These are phyloP conservation scores for Triticum turgidum DNA, from an alignment of 176 grass and related monocot species.

Conservation along the genomic window DNA sequence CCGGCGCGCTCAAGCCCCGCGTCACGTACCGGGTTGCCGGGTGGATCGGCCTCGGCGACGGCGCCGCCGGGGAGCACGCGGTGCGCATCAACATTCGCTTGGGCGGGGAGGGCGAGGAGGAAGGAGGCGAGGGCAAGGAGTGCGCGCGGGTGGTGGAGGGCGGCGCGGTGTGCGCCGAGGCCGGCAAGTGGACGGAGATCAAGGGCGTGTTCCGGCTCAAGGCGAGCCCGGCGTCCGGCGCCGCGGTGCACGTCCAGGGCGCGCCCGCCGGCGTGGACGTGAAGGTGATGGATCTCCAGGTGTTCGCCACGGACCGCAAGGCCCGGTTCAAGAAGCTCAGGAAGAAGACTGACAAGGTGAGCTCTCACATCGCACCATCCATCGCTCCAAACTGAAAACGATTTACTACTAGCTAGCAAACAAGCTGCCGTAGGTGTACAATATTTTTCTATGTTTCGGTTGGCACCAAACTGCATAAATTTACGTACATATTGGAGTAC, in stretches of 20 bases:
- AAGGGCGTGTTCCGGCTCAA: conserved; percentile 66
- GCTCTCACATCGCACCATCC: background rate
- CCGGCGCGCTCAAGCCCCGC: conserved; percentile 10
- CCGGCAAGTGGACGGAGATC: conserved; percentile 58
- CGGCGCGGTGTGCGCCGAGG: conserved; percentile 34
- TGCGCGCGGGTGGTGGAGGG: conserved; percentile 34
- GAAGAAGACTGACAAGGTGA: conserved; percentile 68
- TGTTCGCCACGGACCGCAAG: conserved; percentile 57
- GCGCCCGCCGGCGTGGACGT: conserved; percentile 48
- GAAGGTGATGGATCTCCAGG: conserved; percentile 64
- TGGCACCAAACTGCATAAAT: background rate
- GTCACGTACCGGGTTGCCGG: conserved; percentile 62
- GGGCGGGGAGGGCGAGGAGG: background rate
- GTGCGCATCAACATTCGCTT: conserved; percentile 39
- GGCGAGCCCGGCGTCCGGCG: conserved; percentile 8
- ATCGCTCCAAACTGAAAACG: background rate
- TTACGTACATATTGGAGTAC: too few species aligned
- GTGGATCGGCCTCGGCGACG: conserved; percentile 45
- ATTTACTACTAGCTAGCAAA: background rate
- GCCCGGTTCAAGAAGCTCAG: conserved; percentile 55
- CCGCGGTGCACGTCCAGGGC: conserved; percentile 54
- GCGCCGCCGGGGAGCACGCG: background rate
- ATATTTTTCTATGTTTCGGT: background rate
- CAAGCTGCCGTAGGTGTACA: too few species aligned
- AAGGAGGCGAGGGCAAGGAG: background rate